Evolutionary conservation across 306 rosid species (phyloP), one percentile per base, ranked within the genome.

Genomic region (Inga laurina): DNA sequence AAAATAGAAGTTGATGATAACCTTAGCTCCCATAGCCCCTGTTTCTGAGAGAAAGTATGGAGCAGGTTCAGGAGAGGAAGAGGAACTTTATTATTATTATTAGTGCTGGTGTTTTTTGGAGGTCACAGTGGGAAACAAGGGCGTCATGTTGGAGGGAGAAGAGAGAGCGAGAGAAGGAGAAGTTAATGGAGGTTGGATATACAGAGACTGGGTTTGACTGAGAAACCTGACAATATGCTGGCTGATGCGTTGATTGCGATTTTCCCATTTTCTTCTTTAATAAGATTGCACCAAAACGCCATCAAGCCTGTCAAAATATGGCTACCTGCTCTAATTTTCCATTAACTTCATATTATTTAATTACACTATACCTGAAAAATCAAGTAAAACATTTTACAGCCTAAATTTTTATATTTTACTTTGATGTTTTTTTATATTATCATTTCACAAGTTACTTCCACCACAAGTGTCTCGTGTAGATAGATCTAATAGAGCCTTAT

Each of bases 191-290:
- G 34, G 43, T 32, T 65, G 71, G 39, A 64, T 5, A 12, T 32
- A 14, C 71, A 65, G 43, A 32, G 71, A 32, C 32, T 1, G 70
- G 86, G 68, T 90, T 90, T 88, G 97, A 92, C 94, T 79, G 76
- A 15, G 6, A 68, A 54, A 59, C 71, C 68, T 30, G 16, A 16
- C 43, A 27, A 44, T 11, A 22, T 12, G 7, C 16, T 78, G 22
- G 44, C 34, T 65, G 78, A 48, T 87, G 86, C 87, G 83, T 81
- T 79, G 89, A 92, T 79, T 82, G 89, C 61, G 88, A 74, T 62
- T 61, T 52, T 78, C 83, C 44, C 68, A 16, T 35, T 34, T 27
- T 27, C 45, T 67, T 35, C 24, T n/a, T 21, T 8, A 24, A 22
- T 12, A 22, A 61, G 18, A 24, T 11, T 24, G 4, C 18, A 24